Evolutionary conservation across 1,284 basidiomycete genomes (phyloP).

Genomic region (Ganoderma sinense): DNA sequence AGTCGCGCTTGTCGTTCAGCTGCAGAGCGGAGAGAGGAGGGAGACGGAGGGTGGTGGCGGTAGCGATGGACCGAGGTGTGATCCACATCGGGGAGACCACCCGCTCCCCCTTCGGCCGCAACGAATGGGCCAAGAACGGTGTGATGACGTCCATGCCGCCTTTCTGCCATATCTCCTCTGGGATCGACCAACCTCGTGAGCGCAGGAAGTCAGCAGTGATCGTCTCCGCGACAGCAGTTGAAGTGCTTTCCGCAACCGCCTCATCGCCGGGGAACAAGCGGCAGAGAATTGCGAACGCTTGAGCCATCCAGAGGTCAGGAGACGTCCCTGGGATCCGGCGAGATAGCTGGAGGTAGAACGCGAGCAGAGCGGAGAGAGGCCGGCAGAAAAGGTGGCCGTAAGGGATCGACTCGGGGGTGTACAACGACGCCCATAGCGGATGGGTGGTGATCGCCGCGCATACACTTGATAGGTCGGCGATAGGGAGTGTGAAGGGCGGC

Average conservation of each 20-base stretch:
- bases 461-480: conserved; percentile 57
- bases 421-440: conserved; percentile 53
- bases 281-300: conserved; percentile 62
- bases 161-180: conserved; percentile 56
- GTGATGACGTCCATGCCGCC: conserved; percentile 57
- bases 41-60: conserved; percentile 61
- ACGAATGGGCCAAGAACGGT: conserved; percentile 64
- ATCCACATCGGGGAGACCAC: conserved; percentile 55
- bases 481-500: conserved; percentile 66
- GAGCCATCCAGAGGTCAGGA: conserved; percentile 68
- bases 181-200: conserved; percentile 45
- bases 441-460: conserved; percentile 58
- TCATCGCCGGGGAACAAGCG: conserved; percentile 75
- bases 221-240: conserved; percentile 47
- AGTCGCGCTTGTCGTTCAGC: conserved; percentile 30
- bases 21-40: conserved; percentile 45
- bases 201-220: conserved; percentile 51
- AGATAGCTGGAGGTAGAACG: conserved; percentile 64
- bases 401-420: conserved; percentile 33
- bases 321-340: conserved; percentile 59
- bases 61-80: conserved; percentile 61
- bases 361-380: conserved; percentile 60
- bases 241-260: conserved; percentile 49
- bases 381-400: conserved; percentile 51
- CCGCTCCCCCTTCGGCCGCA: conserved; percentile 43